phyloP scores from a whole-genome alignment of 192 early-diverging fungal species.

The Pecoramyces ruminantium region DNA sequence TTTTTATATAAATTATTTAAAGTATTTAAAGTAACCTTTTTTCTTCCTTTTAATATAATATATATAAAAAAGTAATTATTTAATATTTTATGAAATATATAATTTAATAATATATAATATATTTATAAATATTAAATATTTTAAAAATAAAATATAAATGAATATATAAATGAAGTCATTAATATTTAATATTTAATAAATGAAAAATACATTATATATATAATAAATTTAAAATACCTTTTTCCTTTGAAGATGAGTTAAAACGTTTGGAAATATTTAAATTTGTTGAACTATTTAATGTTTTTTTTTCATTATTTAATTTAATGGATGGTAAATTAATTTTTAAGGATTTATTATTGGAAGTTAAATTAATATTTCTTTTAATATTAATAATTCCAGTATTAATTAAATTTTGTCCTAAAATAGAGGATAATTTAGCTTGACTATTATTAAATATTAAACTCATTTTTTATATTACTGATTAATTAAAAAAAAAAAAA shows the following conservation, averaged over 20 bases:
- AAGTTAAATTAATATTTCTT: not conserved
- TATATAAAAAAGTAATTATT: too few species aligned
- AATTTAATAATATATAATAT: too few species aligned
- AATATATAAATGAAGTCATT: too few species aligned
- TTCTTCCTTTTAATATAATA: slow-evolving; percentile 3
- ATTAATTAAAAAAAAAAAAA: too few species aligned
- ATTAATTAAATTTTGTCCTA: not conserved
- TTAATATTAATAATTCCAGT: not conserved
- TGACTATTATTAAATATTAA: not conserved
- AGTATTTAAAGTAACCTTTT: slow-evolving; percentile 78
- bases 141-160: too few species aligned
- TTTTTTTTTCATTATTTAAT: not conserved
- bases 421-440: not conserved
- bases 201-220: too few species aligned
- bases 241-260: not conserved
- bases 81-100: too few species aligned
- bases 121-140: too few species aligned
- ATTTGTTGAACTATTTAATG: not conserved
- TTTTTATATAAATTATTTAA: slow-evolving; percentile 54
- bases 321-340: not conserved
- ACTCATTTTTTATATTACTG: not conserved
- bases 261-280: not conserved
- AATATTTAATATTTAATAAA: too few species aligned
- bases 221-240: not conserved
- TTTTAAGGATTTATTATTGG: not conserved